Base-by-base conservation (phyloP, 345 rosid genomes). In the Hibiscus tridactylites region DNA sequence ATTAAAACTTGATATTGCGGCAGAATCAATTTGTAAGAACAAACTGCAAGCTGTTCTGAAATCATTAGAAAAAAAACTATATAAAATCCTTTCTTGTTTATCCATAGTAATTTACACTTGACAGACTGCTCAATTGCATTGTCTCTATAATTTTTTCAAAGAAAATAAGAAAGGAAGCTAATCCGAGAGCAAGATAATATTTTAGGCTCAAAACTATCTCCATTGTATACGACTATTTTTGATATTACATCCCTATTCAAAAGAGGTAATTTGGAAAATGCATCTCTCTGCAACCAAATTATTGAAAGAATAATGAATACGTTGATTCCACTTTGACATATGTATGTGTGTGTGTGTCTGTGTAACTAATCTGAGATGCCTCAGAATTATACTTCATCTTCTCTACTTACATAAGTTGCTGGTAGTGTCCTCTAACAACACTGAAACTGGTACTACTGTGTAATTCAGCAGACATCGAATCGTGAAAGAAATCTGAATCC, bases 261-360 rank as follows among this genome's bases (percentile, higher is more conserved):
- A 62, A n/a, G 26, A 46, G 15, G 68, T 70, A 68, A 75, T 31
- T 56, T 65, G 78, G 68, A 31, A 31, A 11, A 39, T 58, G 42
- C 28, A 1, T 37, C 17, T 9, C 3, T 57, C 9, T 61, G 64
- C 70, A 17, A 68, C 75, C 69, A 76, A 73, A 72, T 17, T 9
- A 58, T 72, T 52, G 68, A 70, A 31, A 61, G 60, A 61, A 77
- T 31, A 75, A 82, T 42, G 69, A 82, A 83, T 62, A 26, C 60
- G 52, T 11, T 56, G 68, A 62, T 71, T 70, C 76, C 61, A 46
- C 2, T 61, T 42, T 35, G 50, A 71, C 70, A 21, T 42, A 21
- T 24, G 8, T 35, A 8, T 35, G 39, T 35, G 39, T 31, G 39
- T 21, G 44, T 35, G 61, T 73, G 63, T 65, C 49, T 56, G 70